Evolutionary conservation across 2,329 filamentous ascomycete genomes (phyloP).

Genomic region (Tolypocladium ovalisporum): DNA sequence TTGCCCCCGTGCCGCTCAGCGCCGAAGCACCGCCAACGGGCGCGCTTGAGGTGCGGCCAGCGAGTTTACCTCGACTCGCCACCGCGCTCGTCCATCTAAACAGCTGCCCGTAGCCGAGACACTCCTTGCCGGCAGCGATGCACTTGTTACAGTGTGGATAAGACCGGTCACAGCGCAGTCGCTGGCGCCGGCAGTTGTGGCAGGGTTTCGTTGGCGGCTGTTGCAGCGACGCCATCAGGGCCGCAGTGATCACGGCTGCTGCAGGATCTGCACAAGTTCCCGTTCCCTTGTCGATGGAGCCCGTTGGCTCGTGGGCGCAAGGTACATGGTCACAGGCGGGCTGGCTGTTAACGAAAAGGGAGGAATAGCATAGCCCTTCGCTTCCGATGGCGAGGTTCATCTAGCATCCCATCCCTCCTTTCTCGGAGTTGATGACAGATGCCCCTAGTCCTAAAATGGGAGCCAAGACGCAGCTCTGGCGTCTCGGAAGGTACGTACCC

Average conservation of each 20-base stretch:
- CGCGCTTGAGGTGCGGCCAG: slow-evolving; percentile 26
- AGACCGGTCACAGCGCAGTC: slow-evolving; percentile 41
- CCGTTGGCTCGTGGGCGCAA: slow-evolving; percentile 3
- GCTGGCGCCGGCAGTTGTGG: slow-evolving; percentile 41
- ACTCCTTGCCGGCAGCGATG: slow-evolving; percentile 33
- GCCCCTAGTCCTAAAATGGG: slow-evolving; percentile 18
- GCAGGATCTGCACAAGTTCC: not conserved
- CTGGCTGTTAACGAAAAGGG: not conserved
- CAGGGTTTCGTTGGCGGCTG: slow-evolving; percentile 25
- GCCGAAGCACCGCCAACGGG: slow-evolving; percentile 9
- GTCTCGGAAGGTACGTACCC: not conserved
- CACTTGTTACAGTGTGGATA: slow-evolving; percentile 42
- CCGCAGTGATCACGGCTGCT: not conserved
- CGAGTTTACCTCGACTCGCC: slow-evolving; percentile 29
- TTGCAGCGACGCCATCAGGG: slow-evolving; percentile 1
- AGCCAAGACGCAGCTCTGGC: slow-evolving; percentile 16
- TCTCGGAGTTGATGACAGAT: not conserved
- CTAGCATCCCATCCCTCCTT: not conserved
- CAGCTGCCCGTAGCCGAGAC: slow-evolving; percentile 41
- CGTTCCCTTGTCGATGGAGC: slow-evolving; percentile 4
- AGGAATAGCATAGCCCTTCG: not conserved
- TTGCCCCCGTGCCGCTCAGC: not conserved
- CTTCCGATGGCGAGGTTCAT: not conserved
- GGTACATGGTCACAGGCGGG: slow-evolving; percentile 3
- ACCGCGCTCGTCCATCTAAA: slow-evolving; percentile 41